phyloP scores from a whole-genome alignment of 176 grass and related monocot genomes.

The Cenchrus fungigraminus region DNA sequence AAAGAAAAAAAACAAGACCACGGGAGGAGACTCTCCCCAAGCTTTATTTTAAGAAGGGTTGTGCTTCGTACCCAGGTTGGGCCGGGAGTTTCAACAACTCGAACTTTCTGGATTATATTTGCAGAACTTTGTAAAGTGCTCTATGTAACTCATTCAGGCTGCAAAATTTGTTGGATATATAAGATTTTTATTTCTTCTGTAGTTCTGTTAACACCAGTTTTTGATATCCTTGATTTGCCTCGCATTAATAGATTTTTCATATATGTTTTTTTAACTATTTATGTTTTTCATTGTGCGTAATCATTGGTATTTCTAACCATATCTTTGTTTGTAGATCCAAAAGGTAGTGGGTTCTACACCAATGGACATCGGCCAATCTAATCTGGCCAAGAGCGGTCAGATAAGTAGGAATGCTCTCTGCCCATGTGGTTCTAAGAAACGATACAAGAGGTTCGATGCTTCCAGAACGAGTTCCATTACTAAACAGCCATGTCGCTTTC shows the following conservation, averaged over 20 bases:
- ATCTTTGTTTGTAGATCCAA: constrained; percentile 63
- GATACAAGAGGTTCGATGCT: constrained; percentile 81
- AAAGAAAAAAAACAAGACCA: no score
- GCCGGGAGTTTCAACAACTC: no score
- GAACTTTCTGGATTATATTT: not conserved
- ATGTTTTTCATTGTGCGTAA: not conserved
- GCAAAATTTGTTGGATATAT: constrained; percentile 2
- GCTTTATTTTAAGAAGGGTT: no score
- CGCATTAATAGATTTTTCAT: not conserved
- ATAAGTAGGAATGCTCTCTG: constrained; percentile 89
- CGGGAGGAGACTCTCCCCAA: no score
- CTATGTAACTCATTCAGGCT: not conserved
- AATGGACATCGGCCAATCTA: constrained; percentile 58
- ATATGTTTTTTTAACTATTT: not conserved
- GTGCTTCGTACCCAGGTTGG: no score
- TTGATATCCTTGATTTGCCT: not conserved
- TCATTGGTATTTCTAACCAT: not conserved
- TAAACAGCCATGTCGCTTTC: not conserved
- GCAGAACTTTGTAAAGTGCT: not conserved
- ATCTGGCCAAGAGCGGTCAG: constrained; percentile 82
- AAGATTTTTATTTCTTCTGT: not conserved
- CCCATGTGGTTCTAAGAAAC: constrained; percentile 84
- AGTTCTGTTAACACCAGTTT: not conserved
- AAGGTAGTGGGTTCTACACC: constrained; percentile 84
- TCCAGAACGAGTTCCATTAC: constrained; percentile 1